Conservation (phyloP, 208 protist genomes). For the Acanthamoeba triangularis region DNA sequence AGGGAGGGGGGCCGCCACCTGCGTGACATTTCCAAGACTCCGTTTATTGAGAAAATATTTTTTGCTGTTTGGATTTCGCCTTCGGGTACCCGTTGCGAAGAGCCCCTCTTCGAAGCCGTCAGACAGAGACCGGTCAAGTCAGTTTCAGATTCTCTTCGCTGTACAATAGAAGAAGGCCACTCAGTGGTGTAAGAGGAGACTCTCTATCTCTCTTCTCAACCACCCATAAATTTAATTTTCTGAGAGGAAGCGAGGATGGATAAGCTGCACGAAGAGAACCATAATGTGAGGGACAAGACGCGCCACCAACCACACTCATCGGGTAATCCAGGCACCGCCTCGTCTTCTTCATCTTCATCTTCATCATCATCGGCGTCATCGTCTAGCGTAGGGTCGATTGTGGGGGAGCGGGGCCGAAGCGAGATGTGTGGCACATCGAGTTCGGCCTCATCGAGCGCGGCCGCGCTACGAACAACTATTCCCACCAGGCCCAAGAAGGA, state of each 20-base stretch:
- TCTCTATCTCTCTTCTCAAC: no score
- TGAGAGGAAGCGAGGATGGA: no score
- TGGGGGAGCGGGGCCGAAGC: background rate
- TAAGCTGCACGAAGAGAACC: background rate
- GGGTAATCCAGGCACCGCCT: background rate
- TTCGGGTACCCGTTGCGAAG: background rate
- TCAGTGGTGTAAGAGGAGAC: no score
- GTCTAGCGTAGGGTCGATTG: background rate
- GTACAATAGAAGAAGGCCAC: no score
- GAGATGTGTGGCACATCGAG: background rate
- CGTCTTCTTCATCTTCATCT: background rate
- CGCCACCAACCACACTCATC: background rate
- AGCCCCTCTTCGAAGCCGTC: background rate
- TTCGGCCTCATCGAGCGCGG: background rate
- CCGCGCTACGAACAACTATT: background rate
- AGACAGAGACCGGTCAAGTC: background rate
- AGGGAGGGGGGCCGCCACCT: no score
- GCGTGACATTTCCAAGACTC: background rate
- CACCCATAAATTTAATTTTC: no score
- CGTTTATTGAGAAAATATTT: conserved; percentile 15
- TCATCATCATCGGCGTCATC: background rate
- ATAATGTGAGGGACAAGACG: background rate
- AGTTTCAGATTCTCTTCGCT: no score
- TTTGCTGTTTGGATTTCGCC: background rate
- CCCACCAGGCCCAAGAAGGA: conserved; percentile 15